phyloP scores from a whole-genome alignment of 805 yeast genomes.

The Yueomyces sinensis region DNA sequence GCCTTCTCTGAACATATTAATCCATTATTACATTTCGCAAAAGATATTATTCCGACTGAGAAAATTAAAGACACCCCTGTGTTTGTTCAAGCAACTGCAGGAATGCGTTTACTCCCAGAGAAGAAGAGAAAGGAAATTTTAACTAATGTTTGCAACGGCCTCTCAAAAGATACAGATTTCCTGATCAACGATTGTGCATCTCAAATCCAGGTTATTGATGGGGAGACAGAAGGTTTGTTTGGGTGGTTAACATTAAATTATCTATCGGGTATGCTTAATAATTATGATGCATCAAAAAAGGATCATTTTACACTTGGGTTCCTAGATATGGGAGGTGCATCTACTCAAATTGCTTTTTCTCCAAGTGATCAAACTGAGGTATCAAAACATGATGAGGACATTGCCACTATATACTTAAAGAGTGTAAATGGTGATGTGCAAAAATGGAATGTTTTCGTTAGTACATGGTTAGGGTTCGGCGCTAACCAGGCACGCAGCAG shows the following conservation, averaged over 20 bases:
- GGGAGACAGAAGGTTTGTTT: conserved; percentile 86
- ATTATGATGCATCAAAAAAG: conserved; percentile 26
- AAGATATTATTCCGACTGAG: conserved; percentile 49
- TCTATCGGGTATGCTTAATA: conserved; percentile 50
- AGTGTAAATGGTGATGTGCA: conserved; percentile 59
- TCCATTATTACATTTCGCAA: conserved; percentile 55
- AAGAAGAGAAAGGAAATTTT: conserved; percentile 41
- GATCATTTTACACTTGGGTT: conserved; percentile 66
- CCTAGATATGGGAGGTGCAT: conserved; percentile 99
- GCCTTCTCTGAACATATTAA: conserved; percentile 66
- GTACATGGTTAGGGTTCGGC: conserved; percentile 96
- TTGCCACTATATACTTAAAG: conserved; percentile 51
- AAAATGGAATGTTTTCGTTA: conserved; percentile 78
- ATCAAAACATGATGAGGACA: conserved; percentile 55
- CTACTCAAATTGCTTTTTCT: conserved; percentile 89
- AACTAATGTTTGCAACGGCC: conserved; percentile 42
- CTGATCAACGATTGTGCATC: conserved; percentile 41
- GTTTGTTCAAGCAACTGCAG: conserved; percentile 91
- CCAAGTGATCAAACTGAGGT: conserved; percentile 55
- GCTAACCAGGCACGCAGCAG: conserved; percentile 86
- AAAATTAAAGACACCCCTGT: conserved; percentile 63
- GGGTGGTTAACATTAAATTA: conserved; percentile 95
- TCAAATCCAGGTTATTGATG: conserved; percentile 80
- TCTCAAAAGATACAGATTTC: conserved; percentile 46
- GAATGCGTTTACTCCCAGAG: conserved; percentile 70